These are phyloP conservation scores for Malus hybrid DNA, from an alignment of 331 rosid species.

Conservation along the genomic window DNA sequence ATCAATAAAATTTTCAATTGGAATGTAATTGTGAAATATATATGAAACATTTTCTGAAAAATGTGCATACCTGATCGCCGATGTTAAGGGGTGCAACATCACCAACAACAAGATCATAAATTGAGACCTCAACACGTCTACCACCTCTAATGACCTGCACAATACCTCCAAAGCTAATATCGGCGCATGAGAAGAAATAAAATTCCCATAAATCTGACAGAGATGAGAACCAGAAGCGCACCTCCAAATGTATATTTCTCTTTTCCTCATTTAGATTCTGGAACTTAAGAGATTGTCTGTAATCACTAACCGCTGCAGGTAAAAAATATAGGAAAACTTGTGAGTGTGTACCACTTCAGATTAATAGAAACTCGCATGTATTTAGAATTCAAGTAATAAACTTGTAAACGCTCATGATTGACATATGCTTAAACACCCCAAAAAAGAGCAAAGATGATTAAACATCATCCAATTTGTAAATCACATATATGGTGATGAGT, in stretches of 20 bases:
- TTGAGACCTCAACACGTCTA: constrained; percentile 88
- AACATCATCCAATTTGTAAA: neutral
- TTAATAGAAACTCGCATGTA: neutral
- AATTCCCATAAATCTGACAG: neutral
- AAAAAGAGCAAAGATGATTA: neutral
- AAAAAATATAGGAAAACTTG: neutral
- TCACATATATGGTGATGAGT: neutral
- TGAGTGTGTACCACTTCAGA: neutral
- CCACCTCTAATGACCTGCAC: constrained; percentile 79
- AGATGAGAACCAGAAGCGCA: constrained; percentile 9
- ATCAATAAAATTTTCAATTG: neutral
- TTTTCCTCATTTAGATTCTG: constrained; percentile 90
- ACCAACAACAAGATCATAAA: constrained; percentile 92
- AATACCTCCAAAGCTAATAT: neutral
- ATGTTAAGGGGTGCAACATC: constrained; percentile 86
- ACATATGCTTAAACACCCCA: neutral
- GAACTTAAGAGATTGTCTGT: constrained; percentile 91
- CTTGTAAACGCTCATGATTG: neutral
- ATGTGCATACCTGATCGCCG: constrained; percentile 73
- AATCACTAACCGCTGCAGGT: constrained; percentile 78
- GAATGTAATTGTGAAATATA: constrained; percentile 3
- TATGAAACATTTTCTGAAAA: constrained; percentile 2
- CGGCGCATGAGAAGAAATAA: neutral
- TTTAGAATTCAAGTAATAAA: neutral
- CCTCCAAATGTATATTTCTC: constrained; percentile 90